A percentile compares a stretch with the other conserved stretches of the same genome.
These are phyloP conservation scores for Lavandula angustifolia DNA, from an alignment of 257 asterid species.

Conservation along the genomic window DNA sequence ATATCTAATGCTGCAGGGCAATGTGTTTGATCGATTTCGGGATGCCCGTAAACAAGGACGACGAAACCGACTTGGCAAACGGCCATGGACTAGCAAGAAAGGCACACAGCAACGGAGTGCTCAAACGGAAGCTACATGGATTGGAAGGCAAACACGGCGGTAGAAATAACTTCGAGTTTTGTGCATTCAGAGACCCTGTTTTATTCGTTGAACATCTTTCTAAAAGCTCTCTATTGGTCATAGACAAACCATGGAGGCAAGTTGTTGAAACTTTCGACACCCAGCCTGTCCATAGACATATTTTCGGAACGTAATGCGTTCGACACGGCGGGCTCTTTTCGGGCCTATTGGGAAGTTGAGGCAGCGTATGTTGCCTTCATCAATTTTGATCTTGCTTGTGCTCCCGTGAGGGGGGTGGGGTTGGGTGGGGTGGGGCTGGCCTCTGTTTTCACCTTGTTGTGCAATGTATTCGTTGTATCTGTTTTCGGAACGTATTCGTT, in stretches of 20 bases:
- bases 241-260: conserved; percentile 87
- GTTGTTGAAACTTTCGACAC: conserved; percentile 71
- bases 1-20: no score
- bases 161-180: conserved; percentile 65
- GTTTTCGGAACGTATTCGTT: conserved; percentile 42
- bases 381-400: conserved; percentile 37
- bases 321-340: conserved; percentile 25
- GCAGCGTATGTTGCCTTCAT: conserved; percentile 33
- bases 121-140: conserved; percentile 61
- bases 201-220: conserved; percentile 91
- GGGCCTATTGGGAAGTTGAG: conserved; percentile 32
- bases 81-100: conserved; percentile 43
- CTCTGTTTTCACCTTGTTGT: conserved; percentile 49
- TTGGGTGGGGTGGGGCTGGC: conserved; percentile 30
- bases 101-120: conserved; percentile 51
- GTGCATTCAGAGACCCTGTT: conserved; percentile 73
- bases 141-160: conserved; percentile 51
- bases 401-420: conserved; percentile 13
- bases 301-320: conserved; percentile 63
- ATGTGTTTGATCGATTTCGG: conserved; percentile 84
- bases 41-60: conserved; percentile 66
- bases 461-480: conserved; percentile 55
- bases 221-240: conserved; percentile 71
- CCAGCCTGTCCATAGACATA: conserved; percentile 89
- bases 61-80: conserved; percentile 43